These are phyloP conservation scores for Leccinum fibrillosum DNA, from an alignment of 768 basidiomycete genomes.

Conservation along the genomic window DNA sequence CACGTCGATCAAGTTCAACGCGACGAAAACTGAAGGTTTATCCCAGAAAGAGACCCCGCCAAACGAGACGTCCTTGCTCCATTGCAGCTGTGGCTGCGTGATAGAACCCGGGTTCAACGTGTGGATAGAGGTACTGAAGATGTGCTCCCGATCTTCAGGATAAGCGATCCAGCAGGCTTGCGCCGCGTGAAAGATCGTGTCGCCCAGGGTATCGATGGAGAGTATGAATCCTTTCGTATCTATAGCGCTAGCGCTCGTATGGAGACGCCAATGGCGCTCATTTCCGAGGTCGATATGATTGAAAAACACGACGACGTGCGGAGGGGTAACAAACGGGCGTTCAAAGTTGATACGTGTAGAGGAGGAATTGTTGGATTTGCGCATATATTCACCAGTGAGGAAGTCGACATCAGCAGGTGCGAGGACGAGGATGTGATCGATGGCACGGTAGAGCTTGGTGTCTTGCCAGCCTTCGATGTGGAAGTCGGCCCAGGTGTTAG, in stretches of 20 bases:
- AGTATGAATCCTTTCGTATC: constrained; percentile 16
- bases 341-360: constrained; percentile 10
- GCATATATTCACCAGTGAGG: constrained; percentile 10
- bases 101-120: constrained; percentile 4
- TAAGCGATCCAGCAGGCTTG: constrained; percentile 19
- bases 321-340: constrained; percentile 13
- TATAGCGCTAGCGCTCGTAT: constrained; percentile 4
- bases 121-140: constrained; percentile 13
- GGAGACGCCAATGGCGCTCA: constrained; percentile 7
- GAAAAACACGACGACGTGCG: constrained; percentile 14
- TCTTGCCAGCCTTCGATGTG: constrained; percentile 4
- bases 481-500: constrained; percentile 1
- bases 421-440: constrained; percentile 2
- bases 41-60: constrained; percentile 6
- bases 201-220: constrained; percentile 8
- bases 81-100: constrained; percentile 1
- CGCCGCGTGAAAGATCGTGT: constrained; percentile 2
- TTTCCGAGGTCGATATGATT: constrained; percentile 12
- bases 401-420: constrained; percentile 13
- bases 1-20: constrained; percentile 14
- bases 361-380: neutral
- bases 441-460: neutral
- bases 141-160: constrained; percentile 18
- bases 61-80: constrained; percentile 8
- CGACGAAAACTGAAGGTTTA: constrained; percentile 17